Percentiles rank a stretch among this genome's conserved stretches.
Conservation (phyloP, 2,329 filamentous ascomycete genomes). For the Fusarium paranaense region DNA sequence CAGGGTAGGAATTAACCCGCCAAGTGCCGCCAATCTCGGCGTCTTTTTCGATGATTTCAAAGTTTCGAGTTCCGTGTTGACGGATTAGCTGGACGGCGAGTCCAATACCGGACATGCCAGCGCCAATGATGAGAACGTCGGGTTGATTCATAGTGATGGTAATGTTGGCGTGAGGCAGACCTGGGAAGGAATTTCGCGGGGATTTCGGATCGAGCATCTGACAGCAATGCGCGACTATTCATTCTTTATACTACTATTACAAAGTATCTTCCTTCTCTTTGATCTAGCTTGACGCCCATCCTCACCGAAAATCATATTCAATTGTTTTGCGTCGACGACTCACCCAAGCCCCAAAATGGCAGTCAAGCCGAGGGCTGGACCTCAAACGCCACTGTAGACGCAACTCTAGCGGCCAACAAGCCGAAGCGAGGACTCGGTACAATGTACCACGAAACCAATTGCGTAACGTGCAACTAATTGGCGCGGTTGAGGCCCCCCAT, state of each 20-base stretch:
- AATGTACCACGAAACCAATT: background rate
- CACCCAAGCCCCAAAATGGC: background rate
- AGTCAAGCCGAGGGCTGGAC: constrained; percentile 10
- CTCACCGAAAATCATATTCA: background rate
- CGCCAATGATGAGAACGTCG: constrained; percentile 45
- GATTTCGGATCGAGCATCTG: background rate
- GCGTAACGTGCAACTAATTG: background rate
- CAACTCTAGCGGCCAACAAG: background rate
- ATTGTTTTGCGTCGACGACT: background rate
- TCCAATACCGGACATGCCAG: constrained; percentile 45
- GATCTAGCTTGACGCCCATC: background rate
- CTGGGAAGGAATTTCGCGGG: background rate
- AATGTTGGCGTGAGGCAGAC: fast-evolving
- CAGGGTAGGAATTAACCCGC: constrained; percentile 44
- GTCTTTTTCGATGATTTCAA: constrained; percentile 41
- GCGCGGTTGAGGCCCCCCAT: constrained; percentile 14
- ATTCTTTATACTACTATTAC: background rate
- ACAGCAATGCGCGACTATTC: background rate
- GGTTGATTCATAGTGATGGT: background rate
- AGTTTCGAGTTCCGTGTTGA: constrained; percentile 30
- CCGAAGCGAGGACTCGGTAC: constrained; percentile 2
- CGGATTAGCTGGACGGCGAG: constrained; percentile 39
- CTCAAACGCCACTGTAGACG: background rate
- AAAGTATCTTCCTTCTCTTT: background rate
- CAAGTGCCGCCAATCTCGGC: constrained; percentile 42